Evolutionary conservation across 345 rosid genomes (phyloP), one percentile per base, ranked within the genome.

Genomic region (Acer saccharum): DNA sequence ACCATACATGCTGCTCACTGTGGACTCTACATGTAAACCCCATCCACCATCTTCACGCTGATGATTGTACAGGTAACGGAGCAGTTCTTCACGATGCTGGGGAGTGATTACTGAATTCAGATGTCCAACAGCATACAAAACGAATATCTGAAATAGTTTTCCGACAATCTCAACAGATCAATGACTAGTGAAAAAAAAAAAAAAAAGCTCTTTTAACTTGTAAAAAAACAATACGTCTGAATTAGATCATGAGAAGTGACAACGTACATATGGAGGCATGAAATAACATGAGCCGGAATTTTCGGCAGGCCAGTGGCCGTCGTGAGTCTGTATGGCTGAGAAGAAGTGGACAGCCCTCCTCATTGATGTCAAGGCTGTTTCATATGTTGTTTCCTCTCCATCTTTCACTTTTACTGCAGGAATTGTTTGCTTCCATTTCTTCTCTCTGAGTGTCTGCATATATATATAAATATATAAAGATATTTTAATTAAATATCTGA

Each of bases 41-140:
- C 88, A 85, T 27, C 84, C 84, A 60, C 86, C 86, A 83, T 85
- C 86, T 75, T 80, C 79, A 72, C 82, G 83, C 86, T 85, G 84
- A 44, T 82, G 84, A 68, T 68, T 77, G 82, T 78, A 78, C 46
- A 82, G 57, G 74, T 82, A 82, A 62, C 84, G 84, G 41, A 82
- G 82, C 35, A 82, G 78, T 69, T 82, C 84, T 52, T 74, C 58
- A 54, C 84, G 82, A 41, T 78, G 79, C 79, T 82, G 82, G 9
- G 72, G 74, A 23, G 72, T 76, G 74, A 82, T 65, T 7, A 78
- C 77, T 58, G 73, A 65, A 67, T 82, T 79, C 7, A 68, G 72
- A 68, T 68, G 72, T 12, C 72, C 72, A 39, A 41, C 17, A 68
- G 20, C 44, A n/a, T 68, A 68, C 20, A 68, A 41, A 41, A 1